These are phyloP conservation scores for Penicillium freii DNA, from an alignment of 2,329 filamentous ascomycete species.

Conservation along the genomic window DNA sequence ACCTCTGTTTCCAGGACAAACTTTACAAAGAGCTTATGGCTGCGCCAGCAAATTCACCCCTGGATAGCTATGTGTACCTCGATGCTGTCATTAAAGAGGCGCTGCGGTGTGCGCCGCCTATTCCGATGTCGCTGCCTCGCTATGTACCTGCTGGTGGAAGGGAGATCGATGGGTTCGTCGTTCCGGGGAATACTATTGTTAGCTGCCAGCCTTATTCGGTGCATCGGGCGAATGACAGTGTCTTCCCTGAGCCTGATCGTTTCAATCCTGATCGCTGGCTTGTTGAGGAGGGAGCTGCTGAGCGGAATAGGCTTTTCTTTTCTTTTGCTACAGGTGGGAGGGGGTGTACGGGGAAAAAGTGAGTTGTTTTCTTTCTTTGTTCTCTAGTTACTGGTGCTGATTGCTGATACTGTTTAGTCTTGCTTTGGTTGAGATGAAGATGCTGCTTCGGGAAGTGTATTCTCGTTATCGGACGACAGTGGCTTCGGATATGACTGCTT, in stretches of 20 bases:
- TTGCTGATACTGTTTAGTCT: constrained; percentile 43
- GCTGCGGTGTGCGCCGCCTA: constrained; percentile 55
- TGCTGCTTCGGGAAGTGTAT: constrained; percentile 62
- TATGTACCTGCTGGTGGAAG: constrained; percentile 42
- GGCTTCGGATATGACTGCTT: constrained; percentile 54
- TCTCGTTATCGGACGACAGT: constrained; percentile 53
- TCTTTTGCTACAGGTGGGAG: constrained; percentile 65
- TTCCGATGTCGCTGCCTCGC: constrained; percentile 54
- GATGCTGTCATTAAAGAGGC: constrained; percentile 64
- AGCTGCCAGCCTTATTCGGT: constrained; percentile 41
- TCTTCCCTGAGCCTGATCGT: constrained; percentile 32
- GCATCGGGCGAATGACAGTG: constrained; percentile 30
- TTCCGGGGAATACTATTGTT: constrained; percentile 39
- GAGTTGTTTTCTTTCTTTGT: constrained; percentile 35
- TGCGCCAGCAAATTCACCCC: constrained; percentile 40
- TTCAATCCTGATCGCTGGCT: constrained; percentile 38
- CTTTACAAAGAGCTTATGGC: constrained; percentile 54
- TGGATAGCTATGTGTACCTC: constrained; percentile 52
- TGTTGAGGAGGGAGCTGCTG: constrained; percentile 31
- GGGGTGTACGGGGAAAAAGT: constrained; percentile 59
- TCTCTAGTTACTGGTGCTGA: constrained; percentile 1
- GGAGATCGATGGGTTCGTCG: constrained; percentile 37
- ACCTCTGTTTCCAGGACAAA: constrained; percentile 50
- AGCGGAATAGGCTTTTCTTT: constrained; percentile 59
- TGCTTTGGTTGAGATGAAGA: constrained; percentile 67